These are phyloP conservation scores for Vinca major DNA, from an alignment of 305 asterid species.

Conservation along the genomic window DNA sequence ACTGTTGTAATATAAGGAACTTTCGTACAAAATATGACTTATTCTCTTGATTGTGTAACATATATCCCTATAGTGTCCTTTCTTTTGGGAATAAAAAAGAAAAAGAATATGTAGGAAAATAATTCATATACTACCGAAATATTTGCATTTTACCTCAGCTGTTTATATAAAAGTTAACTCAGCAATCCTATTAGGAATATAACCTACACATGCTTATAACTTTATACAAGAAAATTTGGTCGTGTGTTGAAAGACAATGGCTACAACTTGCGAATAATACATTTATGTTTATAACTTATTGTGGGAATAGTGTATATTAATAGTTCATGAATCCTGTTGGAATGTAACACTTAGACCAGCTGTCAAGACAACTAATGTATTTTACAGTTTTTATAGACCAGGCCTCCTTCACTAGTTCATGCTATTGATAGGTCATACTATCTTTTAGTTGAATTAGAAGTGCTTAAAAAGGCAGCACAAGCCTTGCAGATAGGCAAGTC, in stretches of 20 bases:
- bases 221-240: not conserved
- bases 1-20: not conserved
- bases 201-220: not conserved
- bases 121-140: not conserved
- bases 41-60: not conserved
- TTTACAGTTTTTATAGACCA: not conserved
- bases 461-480: not conserved
- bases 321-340: not conserved
- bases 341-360: not conserved
- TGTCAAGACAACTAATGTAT: not conserved
- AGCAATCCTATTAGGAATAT: not conserved
- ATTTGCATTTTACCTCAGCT: not conserved
- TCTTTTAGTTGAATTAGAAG: not conserved
- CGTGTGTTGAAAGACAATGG: not conserved
- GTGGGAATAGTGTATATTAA: not conserved
- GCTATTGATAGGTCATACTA: not conserved
- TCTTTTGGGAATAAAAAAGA: too few species aligned
- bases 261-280: not conserved
- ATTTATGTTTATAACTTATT: not conserved
- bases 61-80: not conserved
- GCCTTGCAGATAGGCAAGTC: not conserved
- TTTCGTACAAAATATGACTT: not conserved
- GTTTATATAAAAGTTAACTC: not conserved
- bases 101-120: too few species aligned
- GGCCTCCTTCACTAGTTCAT: not conserved